A percentile compares a stretch with the other conserved stretches of the same genome.
These are phyloP conservation scores for Solanum commersonii DNA, from an alignment of 257 asterid species.

Conservation along the genomic window DNA sequence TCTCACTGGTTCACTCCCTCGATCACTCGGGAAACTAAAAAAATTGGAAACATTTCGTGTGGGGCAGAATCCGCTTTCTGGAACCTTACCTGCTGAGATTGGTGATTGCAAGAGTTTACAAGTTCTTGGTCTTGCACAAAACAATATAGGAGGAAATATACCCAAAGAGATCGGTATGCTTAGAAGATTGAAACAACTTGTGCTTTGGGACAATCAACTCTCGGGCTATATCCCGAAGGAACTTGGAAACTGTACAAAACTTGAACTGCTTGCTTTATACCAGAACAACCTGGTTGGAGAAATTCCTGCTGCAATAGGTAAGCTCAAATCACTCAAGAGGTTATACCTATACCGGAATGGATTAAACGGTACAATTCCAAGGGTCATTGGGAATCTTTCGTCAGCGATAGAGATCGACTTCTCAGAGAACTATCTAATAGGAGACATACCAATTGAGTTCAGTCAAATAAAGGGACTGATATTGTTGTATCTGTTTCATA, in stretches of 20 bases:
- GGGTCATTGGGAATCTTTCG: slow-evolving; percentile 66
- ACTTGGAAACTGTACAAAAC: slow-evolving; percentile 1
- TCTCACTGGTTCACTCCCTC: slow-evolving; percentile 63
- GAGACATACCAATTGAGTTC: slow-evolving; percentile 64
- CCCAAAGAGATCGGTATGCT: slow-evolving; percentile 1
- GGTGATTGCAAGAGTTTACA: slow-evolving; percentile 42
- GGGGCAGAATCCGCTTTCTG: slow-evolving; percentile 68
- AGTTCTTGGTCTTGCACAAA: slow-evolving; percentile 75
- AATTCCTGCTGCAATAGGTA: slow-evolving; percentile 4
- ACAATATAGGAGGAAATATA: slow-evolving; percentile 21
- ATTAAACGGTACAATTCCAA: slow-evolving; percentile 71
- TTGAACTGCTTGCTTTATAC: not conserved
- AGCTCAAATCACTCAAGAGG: not conserved
- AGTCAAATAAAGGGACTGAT: slow-evolving; percentile 31
- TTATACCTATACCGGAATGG: slow-evolving; percentile 61
- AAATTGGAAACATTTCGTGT: slow-evolving; percentile 49
- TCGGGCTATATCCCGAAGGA: slow-evolving; percentile 5
- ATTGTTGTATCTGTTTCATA: slow-evolving; percentile 55
- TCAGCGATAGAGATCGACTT: slow-evolving; percentile 54
- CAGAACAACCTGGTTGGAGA: slow-evolving; percentile 3
- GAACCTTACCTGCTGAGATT: slow-evolving; percentile 55
- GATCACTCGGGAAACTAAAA: slow-evolving; percentile 48
- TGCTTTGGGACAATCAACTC: slow-evolving; percentile 1
- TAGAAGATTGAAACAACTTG: not conserved
- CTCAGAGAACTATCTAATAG: slow-evolving; percentile 61